Evolutionary conservation across 352 stramenopile species (phyloP).

Genomic region (Phytophthora multivora): DNA sequence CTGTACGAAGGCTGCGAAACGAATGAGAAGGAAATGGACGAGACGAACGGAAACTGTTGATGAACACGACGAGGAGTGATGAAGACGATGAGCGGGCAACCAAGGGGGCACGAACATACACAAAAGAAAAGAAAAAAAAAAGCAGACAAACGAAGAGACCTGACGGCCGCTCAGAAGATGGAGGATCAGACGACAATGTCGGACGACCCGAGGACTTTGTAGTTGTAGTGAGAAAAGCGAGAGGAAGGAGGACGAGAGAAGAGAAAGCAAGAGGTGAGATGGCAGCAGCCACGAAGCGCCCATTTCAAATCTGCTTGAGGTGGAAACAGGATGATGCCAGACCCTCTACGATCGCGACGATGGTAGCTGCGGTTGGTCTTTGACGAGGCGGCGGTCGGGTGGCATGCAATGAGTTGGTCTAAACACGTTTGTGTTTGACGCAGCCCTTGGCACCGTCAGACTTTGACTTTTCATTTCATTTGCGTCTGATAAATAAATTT

Average conservation of each 20-base stretch:
- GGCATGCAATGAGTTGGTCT: slow-evolving; percentile 18
- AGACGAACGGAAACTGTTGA: slow-evolving; percentile 38
- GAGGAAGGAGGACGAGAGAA: slow-evolving; percentile 32
- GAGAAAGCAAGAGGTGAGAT: slow-evolving; percentile 37
- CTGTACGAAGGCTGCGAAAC: slow-evolving; percentile 17
- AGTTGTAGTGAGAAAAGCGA: slow-evolving; percentile 43
- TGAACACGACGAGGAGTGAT: slow-evolving; percentile 32
- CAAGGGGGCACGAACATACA: slow-evolving; percentile 28
- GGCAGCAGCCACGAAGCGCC: slow-evolving; percentile 30
- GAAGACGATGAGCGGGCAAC: slow-evolving; percentile 31
- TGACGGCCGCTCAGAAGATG: slow-evolving; percentile 37
- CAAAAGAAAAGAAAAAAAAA: slow-evolving; percentile 31
- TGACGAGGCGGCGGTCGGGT: slow-evolving; percentile 33
- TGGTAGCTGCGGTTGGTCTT: slow-evolving; percentile 31
- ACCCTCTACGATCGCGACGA: slow-evolving; percentile 17
- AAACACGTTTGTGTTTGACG: slow-evolving; percentile 29
- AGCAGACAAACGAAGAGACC: slow-evolving; percentile 41
- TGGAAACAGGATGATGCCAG: slow-evolving; percentile 37
- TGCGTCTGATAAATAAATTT: slow-evolving; percentile 72
- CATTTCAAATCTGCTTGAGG: slow-evolving; percentile 28
- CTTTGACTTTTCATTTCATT: slow-evolving; percentile 60
- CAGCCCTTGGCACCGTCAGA: slow-evolving; percentile 34
- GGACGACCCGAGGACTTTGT: slow-evolving; percentile 45
- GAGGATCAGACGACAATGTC: slow-evolving; percentile 37
- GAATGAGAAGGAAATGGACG: slow-evolving; percentile 28